Conservation (phyloP, 306 rosid species). For the Ormosia semicastrata region DNA sequence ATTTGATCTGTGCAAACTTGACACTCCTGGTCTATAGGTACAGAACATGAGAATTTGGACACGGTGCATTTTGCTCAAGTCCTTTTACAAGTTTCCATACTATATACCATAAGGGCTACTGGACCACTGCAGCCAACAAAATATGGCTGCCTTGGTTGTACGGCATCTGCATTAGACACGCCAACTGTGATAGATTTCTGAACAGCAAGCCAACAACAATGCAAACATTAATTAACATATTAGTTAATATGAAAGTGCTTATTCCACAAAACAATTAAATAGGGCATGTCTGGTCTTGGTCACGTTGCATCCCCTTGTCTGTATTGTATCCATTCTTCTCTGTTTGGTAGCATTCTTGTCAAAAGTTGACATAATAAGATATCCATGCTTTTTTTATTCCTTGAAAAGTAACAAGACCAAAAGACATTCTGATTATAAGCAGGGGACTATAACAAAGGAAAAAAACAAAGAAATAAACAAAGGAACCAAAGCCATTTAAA, state of each 20-base stretch:
- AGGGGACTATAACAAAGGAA: not conserved
- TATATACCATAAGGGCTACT: not conserved
- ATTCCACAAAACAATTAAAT: not conserved
- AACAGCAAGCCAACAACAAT: not conserved
- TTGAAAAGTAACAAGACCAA: not conserved
- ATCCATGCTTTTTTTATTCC: not conserved
- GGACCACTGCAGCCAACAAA: not conserved
- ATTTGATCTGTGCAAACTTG: not conserved
- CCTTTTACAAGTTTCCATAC: not conserved
- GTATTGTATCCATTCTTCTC: not conserved
- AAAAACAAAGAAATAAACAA: not conserved
- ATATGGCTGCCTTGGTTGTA: not conserved
- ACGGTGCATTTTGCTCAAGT: not conserved
- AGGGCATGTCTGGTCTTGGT: not conserved
- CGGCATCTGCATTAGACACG: not conserved
- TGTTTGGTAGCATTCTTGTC: conserved; percentile 18
- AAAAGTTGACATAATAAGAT: not conserved
- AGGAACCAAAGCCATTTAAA: not conserved
- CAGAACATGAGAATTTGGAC: not conserved
- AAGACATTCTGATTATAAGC: not conserved
- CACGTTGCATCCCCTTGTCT: not conserved
- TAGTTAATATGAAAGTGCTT: not conserved
- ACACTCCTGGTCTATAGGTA: not conserved
- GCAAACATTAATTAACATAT: not conserved
- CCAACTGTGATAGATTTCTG: not conserved